Evolutionary conservation across 2,329 filamentous ascomycete genomes (phyloP).

Genomic region (Epichloe sylvatica): DNA sequence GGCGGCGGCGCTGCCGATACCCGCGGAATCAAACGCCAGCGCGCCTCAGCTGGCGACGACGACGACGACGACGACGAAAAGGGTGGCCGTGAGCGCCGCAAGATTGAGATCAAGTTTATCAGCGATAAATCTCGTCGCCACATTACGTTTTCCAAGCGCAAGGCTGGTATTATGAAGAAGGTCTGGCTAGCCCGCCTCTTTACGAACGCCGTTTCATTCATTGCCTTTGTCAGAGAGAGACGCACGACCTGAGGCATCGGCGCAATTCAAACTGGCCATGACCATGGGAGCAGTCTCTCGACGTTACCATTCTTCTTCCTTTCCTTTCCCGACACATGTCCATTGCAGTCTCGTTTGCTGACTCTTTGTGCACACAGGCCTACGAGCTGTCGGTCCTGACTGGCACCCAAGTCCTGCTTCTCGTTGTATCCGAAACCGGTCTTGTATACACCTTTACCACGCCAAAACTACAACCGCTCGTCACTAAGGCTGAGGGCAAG

Average conservation of each 20-base stretch:
- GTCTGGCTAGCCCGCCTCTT: conserved; percentile 37
- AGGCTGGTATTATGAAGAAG: conserved; percentile 99
- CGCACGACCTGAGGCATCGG: neutral
- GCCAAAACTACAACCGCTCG: conserved; percentile 91
- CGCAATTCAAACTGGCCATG: neutral
- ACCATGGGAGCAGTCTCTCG: no score
- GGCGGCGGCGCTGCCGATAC: conserved; percentile 53
- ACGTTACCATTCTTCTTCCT: neutral
- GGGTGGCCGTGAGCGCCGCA: conserved; percentile 90
- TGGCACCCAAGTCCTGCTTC: conserved; percentile 88
- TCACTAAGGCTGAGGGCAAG: conserved; percentile 97
- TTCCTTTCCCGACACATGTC: neutral
- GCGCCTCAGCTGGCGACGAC: conserved; percentile 72
- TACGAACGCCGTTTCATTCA: neutral
- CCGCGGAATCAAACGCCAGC: conserved; percentile 81
- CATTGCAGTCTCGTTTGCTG: neutral
- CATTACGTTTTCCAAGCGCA: conserved; percentile 99
- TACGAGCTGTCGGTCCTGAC: conserved; percentile 97
- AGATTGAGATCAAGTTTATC: conserved; percentile 99
- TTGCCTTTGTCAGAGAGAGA: neutral
- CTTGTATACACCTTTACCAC: conserved; percentile 98
- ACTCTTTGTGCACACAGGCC: conserved; percentile 42
- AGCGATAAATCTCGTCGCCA: conserved; percentile 98
- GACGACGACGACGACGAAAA: conserved; percentile 98
- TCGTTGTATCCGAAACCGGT: conserved; percentile 94